These are phyloP conservation scores for Bretschneidera sinensis DNA, from an alignment of 345 rosid genomes.

Conservation along the genomic window DNA sequence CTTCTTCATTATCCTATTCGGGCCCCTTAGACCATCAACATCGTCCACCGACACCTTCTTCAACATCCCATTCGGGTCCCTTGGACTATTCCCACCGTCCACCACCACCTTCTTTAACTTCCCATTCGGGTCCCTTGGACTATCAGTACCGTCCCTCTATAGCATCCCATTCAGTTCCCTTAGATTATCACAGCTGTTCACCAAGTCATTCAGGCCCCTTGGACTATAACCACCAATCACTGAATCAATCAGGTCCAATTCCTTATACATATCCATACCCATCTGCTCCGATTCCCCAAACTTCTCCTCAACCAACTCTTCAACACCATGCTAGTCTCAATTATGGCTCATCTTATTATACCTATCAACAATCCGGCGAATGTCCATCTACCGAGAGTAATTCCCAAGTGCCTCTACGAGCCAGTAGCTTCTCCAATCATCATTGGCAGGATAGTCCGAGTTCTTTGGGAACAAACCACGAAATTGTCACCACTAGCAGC, in stretches of 20 bases:
- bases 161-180: constrained; percentile 24
- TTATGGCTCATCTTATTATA: constrained; percentile 35
- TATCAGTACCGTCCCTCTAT: constrained; percentile 17
- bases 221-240: constrained; percentile 21
- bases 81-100: background rate
- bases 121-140: constrained; percentile 36
- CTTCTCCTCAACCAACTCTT: constrained; percentile 35
- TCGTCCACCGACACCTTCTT: constrained; percentile 7
- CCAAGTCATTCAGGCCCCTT: constrained; percentile 26
- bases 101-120: constrained; percentile 11
- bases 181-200: constrained; percentile 2
- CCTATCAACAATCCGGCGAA: constrained; percentile 33
- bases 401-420: constrained; percentile 30
- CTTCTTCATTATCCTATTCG: constrained; percentile 22
- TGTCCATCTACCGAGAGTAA: constrained; percentile 37
- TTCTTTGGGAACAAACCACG: constrained; percentile 24
- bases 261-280: constrained; percentile 46
- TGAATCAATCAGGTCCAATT: constrained; percentile 22
- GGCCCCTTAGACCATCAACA: constrained; percentile 9
- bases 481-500: constrained; percentile 12
- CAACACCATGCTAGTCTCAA: constrained; percentile 46
- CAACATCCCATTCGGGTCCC: constrained; percentile 25
- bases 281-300: constrained; percentile 18
- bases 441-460: constrained; percentile 46
- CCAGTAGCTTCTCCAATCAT: constrained; percentile 34